These are phyloP conservation scores for Chalciporus sp. DNA, from an alignment of 1,284 basidiomycete species.

Conservation along the genomic window DNA sequence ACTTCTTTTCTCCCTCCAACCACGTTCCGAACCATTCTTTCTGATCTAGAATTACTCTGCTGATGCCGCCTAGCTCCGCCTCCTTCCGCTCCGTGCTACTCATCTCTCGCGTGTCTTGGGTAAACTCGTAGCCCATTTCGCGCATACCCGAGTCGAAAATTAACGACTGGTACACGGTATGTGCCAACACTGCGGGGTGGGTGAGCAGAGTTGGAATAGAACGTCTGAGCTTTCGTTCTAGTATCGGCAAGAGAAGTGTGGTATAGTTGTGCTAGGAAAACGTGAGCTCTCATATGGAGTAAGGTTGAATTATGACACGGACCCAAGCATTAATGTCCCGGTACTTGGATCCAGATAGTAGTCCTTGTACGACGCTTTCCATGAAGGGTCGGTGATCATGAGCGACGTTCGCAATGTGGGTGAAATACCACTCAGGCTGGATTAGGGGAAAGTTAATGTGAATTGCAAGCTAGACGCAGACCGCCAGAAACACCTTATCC, in stretches of 20 bases:
- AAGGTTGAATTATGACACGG: conserved; percentile 25
- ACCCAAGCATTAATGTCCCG: conserved; percentile 76
- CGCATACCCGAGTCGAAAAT: conserved; percentile 83
- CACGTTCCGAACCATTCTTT: conserved; percentile 90
- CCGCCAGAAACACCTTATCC: conserved; percentile 70
- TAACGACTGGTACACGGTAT: conserved; percentile 92
- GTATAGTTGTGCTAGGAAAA: conserved; percentile 73
- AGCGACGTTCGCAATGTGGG: conserved; percentile 82
- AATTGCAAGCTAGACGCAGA: not conserved
- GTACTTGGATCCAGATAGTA: conserved; percentile 67
- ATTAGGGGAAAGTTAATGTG: not conserved
- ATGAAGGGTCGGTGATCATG: conserved; percentile 84
- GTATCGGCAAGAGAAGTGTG: conserved; percentile 68
- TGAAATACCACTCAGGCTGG: conserved; percentile 97
- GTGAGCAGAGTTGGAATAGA: conserved; percentile 77
- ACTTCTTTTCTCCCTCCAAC: conserved; percentile 85
- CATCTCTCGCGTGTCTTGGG: conserved; percentile 45
- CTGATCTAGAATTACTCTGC: conserved; percentile 80
- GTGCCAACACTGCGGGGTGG: conserved; percentile 86
- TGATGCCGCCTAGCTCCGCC: conserved; percentile 73
- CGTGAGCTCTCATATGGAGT: conserved; percentile 1
- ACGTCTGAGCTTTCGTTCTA: conserved; percentile 71
- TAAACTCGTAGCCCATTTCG: conserved; percentile 74
- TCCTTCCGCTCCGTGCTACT: conserved; percentile 24
- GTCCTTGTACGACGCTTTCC: conserved; percentile 72